Percentiles rank a stretch among this genome's conserved stretches.
Conservation (phyloP, 2,329 filamentous ascomycete species). For the Ophiostoma novo-ulmi region DNA sequence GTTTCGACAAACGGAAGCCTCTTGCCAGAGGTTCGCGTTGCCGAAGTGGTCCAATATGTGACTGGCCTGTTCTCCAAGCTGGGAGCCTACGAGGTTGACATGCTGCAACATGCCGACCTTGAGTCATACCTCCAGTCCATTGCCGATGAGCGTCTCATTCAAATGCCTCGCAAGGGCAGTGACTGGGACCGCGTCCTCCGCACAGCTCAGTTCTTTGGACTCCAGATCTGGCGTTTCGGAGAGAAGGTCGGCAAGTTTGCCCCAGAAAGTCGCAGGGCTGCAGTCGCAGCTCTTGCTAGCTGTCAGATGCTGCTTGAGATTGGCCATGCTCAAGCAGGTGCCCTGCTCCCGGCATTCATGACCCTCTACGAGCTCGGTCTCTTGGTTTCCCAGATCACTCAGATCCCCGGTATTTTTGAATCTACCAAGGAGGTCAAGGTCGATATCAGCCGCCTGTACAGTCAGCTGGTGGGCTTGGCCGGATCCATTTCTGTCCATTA, state of each 20-base stretch:
- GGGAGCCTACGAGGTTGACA: conserved; percentile 31
- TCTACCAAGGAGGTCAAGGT: conserved; percentile 34
- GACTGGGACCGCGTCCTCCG: conserved; percentile 40
- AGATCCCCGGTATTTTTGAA: conserved; percentile 37
- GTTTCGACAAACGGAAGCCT: conserved; percentile 11
- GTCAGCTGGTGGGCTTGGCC: conserved; percentile 35
- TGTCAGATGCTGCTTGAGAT: conserved; percentile 40
- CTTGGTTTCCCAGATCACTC: conserved; percentile 36
- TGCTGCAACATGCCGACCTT: conserved; percentile 31
- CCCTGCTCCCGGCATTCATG: conserved; percentile 39
- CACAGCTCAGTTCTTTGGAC: conserved; percentile 40
- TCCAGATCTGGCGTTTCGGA: conserved; percentile 38
- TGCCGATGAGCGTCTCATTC: conserved; percentile 38
- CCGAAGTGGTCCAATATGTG: conserved; percentile 23
- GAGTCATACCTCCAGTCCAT: conserved; percentile 37
- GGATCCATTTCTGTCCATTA: conserved; percentile 37
- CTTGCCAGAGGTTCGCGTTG: conserved; percentile 19
- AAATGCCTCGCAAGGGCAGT: conserved; percentile 40
- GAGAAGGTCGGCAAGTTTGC: conserved; percentile 33
- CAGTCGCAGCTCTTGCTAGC: conserved; percentile 36
- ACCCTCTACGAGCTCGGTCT: conserved; percentile 39
- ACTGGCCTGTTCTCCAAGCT: conserved; percentile 29
- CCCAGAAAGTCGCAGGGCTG: conserved; percentile 29
- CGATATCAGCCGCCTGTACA: conserved; percentile 35
- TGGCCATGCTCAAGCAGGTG: conserved; percentile 37